phyloP scores from a whole-genome alignment of 768 basidiomycete genomes.

The Lentinula edodes region DNA sequence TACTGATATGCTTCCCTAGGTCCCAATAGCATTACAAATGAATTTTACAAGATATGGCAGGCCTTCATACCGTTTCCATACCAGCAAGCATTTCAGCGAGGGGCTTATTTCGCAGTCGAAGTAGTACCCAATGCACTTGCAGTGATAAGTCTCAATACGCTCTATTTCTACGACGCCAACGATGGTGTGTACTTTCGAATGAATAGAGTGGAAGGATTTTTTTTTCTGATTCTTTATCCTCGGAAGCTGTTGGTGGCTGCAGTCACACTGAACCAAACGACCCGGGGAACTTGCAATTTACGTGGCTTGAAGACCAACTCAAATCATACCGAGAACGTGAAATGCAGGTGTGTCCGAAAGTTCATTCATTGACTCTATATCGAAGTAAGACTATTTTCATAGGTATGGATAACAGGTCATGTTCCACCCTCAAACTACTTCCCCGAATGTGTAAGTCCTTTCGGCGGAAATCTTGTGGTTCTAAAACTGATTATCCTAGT shows the following conservation, averaged over 20 bases:
- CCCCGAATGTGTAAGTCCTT: constrained; percentile 69
- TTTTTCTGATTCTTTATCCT: background rate
- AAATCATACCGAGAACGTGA: constrained; percentile 56
- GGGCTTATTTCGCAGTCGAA: constrained; percentile 80
- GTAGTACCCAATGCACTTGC: constrained; percentile 73
- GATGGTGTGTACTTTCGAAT: constrained; percentile 46
- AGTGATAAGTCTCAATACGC: constrained; percentile 81
- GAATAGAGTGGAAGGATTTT: background rate
- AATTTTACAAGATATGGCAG: constrained; percentile 77
- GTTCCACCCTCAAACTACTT: constrained; percentile 86
- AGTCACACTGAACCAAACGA: constrained; percentile 55
- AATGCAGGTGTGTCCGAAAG: constrained; percentile 55
- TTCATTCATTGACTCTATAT: constrained; percentile 1
- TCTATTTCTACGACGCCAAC: constrained; percentile 90
- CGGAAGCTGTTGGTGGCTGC: constrained; percentile 72
- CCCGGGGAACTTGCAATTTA: constrained; percentile 84
- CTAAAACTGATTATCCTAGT: constrained; percentile 26
- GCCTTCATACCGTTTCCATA: constrained; percentile 74
- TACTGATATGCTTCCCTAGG: constrained; percentile 28
- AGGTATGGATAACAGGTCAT: constrained; percentile 66
- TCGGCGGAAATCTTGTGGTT: constrained; percentile 1
- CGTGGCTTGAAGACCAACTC: constrained; percentile 89
- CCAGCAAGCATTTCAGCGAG: constrained; percentile 78
- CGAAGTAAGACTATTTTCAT: constrained; percentile 15
- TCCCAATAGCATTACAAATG: constrained; percentile 63